Conservation (phyloP, 768 basidiomycete genomes). For the Mrakia blollopis region DNA sequence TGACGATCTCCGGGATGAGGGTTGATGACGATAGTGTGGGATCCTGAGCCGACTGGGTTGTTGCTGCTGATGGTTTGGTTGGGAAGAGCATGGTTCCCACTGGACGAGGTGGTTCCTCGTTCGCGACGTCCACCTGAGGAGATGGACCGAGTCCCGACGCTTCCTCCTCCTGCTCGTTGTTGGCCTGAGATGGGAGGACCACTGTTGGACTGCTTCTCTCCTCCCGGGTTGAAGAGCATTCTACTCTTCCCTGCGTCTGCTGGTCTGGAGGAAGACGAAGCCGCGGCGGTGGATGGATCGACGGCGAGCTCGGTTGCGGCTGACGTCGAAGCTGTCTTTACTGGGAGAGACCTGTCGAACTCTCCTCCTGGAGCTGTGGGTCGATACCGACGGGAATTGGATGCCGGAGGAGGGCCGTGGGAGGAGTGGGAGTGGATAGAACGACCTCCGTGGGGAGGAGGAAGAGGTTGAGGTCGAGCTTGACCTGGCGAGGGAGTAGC, state of each 20-base stretch:
- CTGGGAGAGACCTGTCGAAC: conserved; percentile 24
- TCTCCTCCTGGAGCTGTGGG: conserved; percentile 24
- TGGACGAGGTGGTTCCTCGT: background rate
- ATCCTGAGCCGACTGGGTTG: background rate
- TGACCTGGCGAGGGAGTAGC: background rate
- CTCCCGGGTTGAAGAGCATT: conserved; percentile 19
- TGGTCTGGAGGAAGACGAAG: background rate
- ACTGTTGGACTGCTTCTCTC: background rate
- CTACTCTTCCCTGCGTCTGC: background rate
- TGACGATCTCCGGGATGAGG: conserved; percentile 32
- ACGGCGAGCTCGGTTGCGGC: conserved; percentile 20
- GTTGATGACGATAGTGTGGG: conserved; percentile 10
- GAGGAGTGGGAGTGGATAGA: conserved; percentile 11
- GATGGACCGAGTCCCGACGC: background rate
- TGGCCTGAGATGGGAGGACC: background rate
- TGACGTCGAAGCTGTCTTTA: conserved; percentile 5
- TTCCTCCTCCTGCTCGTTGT: background rate
- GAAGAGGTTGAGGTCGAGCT: background rate
- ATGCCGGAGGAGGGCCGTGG: background rate
- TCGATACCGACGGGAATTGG: background rate
- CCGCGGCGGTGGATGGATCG: background rate
- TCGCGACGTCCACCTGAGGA: conserved; percentile 12
- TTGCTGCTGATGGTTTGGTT: conserved; percentile 11
- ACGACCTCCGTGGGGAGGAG: background rate
- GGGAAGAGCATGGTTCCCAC: conserved; percentile 20